Evolutionary conservation across 1,284 basidiomycete genomes (phyloP).

Genomic region (Sphaerobolus stellatus): DNA sequence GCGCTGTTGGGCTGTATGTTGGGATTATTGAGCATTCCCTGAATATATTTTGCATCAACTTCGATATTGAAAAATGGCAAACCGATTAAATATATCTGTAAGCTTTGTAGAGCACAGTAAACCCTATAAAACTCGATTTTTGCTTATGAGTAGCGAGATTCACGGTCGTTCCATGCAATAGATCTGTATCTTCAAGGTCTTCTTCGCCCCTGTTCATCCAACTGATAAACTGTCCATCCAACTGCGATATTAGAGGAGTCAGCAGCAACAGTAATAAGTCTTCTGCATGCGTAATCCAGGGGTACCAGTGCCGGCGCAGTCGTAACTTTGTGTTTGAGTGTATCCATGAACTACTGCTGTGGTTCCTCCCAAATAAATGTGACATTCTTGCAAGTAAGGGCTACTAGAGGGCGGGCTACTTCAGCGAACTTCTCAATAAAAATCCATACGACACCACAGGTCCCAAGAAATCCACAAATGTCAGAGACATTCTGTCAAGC

Average conservation of each 20-base stretch:
- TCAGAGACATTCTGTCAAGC: slow-evolving; percentile 20
- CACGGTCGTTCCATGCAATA: slow-evolving; percentile 35
- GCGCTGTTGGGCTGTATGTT: slow-evolving; percentile 11
- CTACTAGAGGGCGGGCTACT: slow-evolving; percentile 23
- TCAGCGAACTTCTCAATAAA: slow-evolving; percentile 32
- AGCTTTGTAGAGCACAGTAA: slow-evolving; percentile 29
- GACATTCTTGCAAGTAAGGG: slow-evolving; percentile 28
- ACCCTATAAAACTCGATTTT: slow-evolving; percentile 44
- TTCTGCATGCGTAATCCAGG: slow-evolving; percentile 31
- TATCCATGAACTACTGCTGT: slow-evolving; percentile 23
- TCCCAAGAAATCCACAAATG: slow-evolving; percentile 30
- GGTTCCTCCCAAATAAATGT: slow-evolving; percentile 24
- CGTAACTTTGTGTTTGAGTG: slow-evolving; percentile 27
- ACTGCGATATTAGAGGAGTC: slow-evolving; percentile 37
- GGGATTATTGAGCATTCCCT: slow-evolving; percentile 36
- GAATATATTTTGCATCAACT: slow-evolving; percentile 40
- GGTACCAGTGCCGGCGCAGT: slow-evolving; percentile 23
- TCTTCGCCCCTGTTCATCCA: slow-evolving; percentile 20
- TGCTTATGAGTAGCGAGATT: slow-evolving; percentile 39
- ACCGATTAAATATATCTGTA: slow-evolving; percentile 33
- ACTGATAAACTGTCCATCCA: slow-evolving; percentile 33
- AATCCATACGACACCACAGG: slow-evolving; percentile 23
- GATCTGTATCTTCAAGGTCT: slow-evolving; percentile 28
- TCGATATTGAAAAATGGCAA: slow-evolving; percentile 36
- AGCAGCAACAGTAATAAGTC: slow-evolving; percentile 31